Percentiles rank a stretch among this genome's conserved stretches.
phyloP scores from a whole-genome alignment of 768 basidiomycete species.

The Suillus bovinus region DNA sequence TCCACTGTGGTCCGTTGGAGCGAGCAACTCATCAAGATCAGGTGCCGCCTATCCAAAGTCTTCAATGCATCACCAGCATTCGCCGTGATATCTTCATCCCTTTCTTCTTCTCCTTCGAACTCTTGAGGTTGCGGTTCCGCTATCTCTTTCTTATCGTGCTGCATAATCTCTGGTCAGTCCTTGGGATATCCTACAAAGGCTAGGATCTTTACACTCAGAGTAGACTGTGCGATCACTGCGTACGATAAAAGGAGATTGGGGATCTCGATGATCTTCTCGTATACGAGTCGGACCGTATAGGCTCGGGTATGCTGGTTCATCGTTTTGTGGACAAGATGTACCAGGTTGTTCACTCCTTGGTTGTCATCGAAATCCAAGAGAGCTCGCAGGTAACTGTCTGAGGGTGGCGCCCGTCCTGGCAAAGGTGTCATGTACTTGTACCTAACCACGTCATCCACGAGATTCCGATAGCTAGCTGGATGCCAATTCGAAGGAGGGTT shows the following conservation, averaged over 20 bases:
- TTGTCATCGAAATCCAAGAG: conserved; percentile 17
- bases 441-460: conserved; percentile 9
- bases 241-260: conserved; percentile 27
- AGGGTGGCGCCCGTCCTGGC: not conserved
- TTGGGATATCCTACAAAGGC: conserved; percentile 15
- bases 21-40: conserved; percentile 17
- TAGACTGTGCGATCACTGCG: conserved; percentile 16
- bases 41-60: conserved; percentile 7
- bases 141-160: too few relatives aligned
- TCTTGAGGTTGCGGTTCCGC: too few relatives aligned
- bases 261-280: conserved; percentile 30
- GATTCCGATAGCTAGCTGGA: conserved; percentile 14
- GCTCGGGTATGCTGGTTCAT: not conserved
- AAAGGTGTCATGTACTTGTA: not conserved
- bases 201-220: conserved; percentile 18
- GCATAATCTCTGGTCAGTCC: not conserved
- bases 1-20: conserved; percentile 22
- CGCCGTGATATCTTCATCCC: conserved; percentile 13
- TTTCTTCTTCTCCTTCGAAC: too few relatives aligned
- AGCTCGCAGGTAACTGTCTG: conserved; percentile 15
- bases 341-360: conserved; percentile 22
- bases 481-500: not conserved
- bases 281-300: conserved; percentile 30
- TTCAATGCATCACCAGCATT: conserved; percentile 4
- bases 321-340: conserved; percentile 24